Conservation (phyloP, 768 basidiomycete species). For the Suillus discolor region DNA sequence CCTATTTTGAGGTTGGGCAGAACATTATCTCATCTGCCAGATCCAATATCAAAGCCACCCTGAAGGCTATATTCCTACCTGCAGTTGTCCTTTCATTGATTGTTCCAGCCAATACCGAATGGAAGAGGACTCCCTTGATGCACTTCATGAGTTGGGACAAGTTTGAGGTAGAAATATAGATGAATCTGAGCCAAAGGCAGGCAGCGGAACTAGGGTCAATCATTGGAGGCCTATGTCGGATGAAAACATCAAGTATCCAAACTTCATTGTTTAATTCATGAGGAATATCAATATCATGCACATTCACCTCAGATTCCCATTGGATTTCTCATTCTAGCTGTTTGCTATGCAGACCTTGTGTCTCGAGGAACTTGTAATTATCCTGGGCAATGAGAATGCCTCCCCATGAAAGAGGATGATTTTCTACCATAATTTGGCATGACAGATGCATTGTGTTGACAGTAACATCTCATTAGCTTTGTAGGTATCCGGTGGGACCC, state of each 20-base stretch:
- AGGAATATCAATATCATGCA: not conserved
- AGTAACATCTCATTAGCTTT: rapidly evolving
- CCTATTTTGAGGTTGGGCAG: not conserved
- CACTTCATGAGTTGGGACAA: not conserved
- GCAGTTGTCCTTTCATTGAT: not conserved
- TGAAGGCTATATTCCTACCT: not conserved
- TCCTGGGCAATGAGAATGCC: rapidly evolving
- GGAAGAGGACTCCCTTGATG: not conserved
- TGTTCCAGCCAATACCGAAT: not conserved
- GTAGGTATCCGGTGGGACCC: too few species aligned
- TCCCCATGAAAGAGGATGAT: not conserved
- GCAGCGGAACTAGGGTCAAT: not conserved
- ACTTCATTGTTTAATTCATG: not conserved
- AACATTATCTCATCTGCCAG: not conserved
- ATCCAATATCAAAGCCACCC: not conserved
- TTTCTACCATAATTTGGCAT: not conserved
- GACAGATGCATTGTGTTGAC: not conserved
- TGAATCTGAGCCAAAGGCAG: not conserved
- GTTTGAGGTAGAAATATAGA: not conserved
- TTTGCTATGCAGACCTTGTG: not conserved
- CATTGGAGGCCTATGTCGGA: not conserved
- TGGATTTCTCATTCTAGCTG: not conserved
- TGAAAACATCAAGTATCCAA: not conserved
- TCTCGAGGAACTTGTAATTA: not conserved
- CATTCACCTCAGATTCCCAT: not conserved